Conservation (phyloP, 352 stramenopile species). For the Phytophthora ramorum region DNA sequence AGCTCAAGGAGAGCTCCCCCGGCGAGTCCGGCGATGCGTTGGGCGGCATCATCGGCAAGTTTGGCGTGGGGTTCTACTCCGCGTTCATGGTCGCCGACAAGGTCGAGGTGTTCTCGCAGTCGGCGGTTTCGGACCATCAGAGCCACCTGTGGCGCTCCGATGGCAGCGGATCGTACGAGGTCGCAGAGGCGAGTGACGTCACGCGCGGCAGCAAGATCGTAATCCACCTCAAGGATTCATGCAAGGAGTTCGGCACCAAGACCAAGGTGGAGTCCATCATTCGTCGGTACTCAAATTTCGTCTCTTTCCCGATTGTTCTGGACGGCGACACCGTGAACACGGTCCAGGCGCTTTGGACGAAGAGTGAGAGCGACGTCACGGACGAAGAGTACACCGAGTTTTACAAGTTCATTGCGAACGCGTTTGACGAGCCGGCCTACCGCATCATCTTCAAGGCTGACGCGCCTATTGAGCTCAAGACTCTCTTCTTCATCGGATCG, state of each 20-base stretch:
- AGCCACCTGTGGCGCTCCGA: conserved; percentile 83
- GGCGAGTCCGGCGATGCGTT: conserved; percentile 75
- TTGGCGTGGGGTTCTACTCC: conserved; percentile 99
- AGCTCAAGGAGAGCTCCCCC: conserved; percentile 84
- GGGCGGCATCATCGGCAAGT: conserved; percentile 98
- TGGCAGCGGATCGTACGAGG: conserved; percentile 84
- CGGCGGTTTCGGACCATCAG: conserved; percentile 54
- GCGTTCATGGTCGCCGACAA: conserved; percentile 99
- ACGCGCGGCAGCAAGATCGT: conserved; percentile 96
- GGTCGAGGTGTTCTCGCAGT: conserved; percentile 94
- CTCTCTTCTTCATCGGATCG: conserved; percentile 97
- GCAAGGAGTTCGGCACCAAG: conserved; percentile 94
- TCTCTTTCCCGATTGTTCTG: conserved; percentile 98
- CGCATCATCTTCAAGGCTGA: conserved; percentile 98
- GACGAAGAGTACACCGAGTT: conserved; percentile 98
- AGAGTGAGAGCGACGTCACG: conserved; percentile 94
- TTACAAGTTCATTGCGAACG: conserved; percentile 97
- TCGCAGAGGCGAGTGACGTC: conserved; percentile 72
- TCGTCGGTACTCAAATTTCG: conserved; percentile 99
- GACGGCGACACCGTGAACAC: conserved; percentile 98
- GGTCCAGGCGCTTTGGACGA: conserved; percentile 98
- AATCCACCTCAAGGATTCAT: conserved; percentile 97
- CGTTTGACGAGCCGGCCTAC: conserved; percentile 95
- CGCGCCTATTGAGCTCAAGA: conserved; percentile 98
- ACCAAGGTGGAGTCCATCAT: conserved; percentile 96